Evolutionary conservation across 2,329 filamentous ascomycete species (phyloP).

Genomic region (Aspergillus luchuensis): DNA sequence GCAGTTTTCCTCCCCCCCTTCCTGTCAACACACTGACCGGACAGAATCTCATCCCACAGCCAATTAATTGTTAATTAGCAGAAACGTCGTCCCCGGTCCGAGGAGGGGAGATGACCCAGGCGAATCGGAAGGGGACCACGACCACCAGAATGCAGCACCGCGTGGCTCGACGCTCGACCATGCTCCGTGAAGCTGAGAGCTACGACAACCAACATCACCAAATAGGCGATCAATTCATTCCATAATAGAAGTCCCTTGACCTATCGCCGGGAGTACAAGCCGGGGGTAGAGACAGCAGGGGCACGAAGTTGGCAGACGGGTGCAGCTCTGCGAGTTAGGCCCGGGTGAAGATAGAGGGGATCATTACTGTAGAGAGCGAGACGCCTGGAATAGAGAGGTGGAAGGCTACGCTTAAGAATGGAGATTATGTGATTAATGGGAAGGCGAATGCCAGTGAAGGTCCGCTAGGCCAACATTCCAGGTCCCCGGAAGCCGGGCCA

Average conservation of each 20-base stretch:
- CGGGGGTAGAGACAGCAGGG: no score
- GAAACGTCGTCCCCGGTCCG: neutral
- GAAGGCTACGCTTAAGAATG: no score
- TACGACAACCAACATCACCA: neutral
- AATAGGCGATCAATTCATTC: neutral
- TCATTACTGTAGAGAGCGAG: no score
- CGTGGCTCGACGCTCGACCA: neutral
- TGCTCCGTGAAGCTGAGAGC: neutral
- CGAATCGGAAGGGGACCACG: neutral
- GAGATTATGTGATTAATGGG: no score
- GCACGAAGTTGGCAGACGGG: no score
- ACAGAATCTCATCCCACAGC: neutral
- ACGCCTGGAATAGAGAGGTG: no score
- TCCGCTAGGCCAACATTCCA: no score
- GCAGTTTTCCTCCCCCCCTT: neutral
- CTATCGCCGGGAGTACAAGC: no score
- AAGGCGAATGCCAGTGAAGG: no score
- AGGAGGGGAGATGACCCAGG: neutral
- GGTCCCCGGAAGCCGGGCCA: neutral
- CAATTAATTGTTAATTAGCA: neutral
- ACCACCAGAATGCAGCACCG: neutral
- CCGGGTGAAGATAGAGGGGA: no score
- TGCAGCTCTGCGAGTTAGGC: no score
- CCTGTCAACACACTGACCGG: neutral
- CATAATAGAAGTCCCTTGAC: neutral